Percentiles rank a stretch among this genome's conserved stretches.
Conservation (phyloP, 768 basidiomycete genomes). For the Clathrus columnatus region DNA sequence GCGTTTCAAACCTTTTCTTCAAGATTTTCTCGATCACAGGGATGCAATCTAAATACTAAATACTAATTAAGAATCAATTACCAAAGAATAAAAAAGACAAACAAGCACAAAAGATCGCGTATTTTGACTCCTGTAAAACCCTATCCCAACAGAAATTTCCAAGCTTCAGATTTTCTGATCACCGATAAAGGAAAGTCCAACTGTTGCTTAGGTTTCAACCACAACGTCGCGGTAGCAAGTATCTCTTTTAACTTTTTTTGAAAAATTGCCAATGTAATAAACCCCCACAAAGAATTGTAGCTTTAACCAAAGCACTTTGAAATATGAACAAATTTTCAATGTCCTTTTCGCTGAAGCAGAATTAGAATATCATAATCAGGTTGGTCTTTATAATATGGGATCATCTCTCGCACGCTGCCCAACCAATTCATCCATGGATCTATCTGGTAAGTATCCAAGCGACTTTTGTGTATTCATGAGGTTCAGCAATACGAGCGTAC, state of each 20-base stretch:
- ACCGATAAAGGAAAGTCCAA: slow-evolving; percentile 11
- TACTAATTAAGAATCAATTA: too few species aligned
- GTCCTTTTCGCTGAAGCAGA: not conserved
- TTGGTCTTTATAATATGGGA: not conserved
- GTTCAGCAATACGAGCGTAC: not conserved
- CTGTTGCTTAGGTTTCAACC: slow-evolving; percentile 14
- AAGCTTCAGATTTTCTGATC: slow-evolving; percentile 11
- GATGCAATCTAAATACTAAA: slow-evolving; percentile 2
- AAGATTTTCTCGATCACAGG: slow-evolving; percentile 12
- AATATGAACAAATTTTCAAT: slow-evolving; percentile 13
- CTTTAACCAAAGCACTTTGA: slow-evolving; percentile 11
- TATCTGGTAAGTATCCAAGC: slow-evolving; percentile 12
- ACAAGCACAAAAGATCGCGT: not conserved
- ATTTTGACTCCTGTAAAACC: slow-evolving; percentile 13
- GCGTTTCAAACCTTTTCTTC: slow-evolving; percentile 8
- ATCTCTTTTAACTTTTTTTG: slow-evolving; percentile 6
- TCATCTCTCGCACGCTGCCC: slow-evolving; percentile 3
- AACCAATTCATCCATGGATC: slow-evolving; percentile 19
- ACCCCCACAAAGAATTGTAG: slow-evolving; percentile 11
- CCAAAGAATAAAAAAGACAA: not conserved
- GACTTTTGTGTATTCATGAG: slow-evolving; percentile 8
- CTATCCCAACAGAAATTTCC: slow-evolving; percentile 12
- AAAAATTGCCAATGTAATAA: slow-evolving; percentile 11
- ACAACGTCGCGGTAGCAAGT: slow-evolving; percentile 15
- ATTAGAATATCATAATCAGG: not conserved